Base-by-base conservation (phyloP, 2,329 filamentous ascomycete genomes). In the Exophiala aquamarina region DNA sequence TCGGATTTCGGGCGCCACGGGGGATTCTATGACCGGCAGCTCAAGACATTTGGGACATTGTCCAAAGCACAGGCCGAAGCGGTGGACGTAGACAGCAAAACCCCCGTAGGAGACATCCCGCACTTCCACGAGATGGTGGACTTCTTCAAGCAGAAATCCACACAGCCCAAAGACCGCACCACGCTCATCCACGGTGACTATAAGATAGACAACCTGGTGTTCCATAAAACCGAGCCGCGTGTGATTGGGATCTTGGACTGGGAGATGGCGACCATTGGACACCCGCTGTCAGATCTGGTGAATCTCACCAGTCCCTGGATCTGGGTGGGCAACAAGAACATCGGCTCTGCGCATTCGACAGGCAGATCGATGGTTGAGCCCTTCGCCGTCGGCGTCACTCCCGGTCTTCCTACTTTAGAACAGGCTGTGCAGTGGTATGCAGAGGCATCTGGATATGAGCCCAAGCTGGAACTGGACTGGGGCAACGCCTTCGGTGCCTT, bases 211-310 rank as follows among this genome's bases (percentile, higher is more conserved):
- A 93, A 93, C 60, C 67, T 92, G 56, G 83, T 93, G 32, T 98
- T 95, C 67, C 89, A 96, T 72, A 87, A 87, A 70, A 91, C 87
- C 0, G 86, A 92, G 66, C 83, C 91, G 4, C 76, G 84, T 43
- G 91, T 97, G 10, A 91, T 97, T 68, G 93, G 92, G 3, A 90
- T 97, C 44, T 72, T 97, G 4, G 93, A 98, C 71, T 97, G 92
- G 92, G 93, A 97, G 73, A 95, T 98, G 89, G 90, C 89, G 28
- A 97, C 93, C 0, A 84, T 96, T 44, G 93, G 93, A n/a, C 92
- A 98, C 66, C 93, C 93, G 1, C 79, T 97, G 17, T 92, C 87
- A 4, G 93, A 98, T 65, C 74, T 97, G 32, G 84, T 84, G 66
- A 97, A 97, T 69, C 75, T 97, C 59, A 73, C 67, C 44, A 65